Percentiles rank a stretch among this genome's conserved stretches.
Evolutionary conservation across 805 yeast genomes (phyloP).

Genomic region (Zygoascus ofunaensis): DNA sequence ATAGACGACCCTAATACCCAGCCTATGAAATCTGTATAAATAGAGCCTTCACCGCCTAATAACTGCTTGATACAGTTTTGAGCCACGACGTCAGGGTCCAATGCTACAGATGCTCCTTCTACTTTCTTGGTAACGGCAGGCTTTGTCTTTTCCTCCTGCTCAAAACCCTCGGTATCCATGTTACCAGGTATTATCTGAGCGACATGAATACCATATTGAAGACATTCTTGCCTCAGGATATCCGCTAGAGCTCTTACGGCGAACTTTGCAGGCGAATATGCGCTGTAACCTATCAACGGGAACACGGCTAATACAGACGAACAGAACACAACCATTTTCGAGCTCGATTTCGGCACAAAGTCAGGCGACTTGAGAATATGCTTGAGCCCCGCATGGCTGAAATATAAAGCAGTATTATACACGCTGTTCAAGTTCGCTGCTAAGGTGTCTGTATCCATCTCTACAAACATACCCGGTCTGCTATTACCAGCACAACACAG

Average conservation of each 20-base stretch:
- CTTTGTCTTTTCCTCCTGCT: constrained; percentile 71
- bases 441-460: constrained; percentile 50
- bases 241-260: constrained; percentile 72
- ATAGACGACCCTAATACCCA: constrained; percentile 64
- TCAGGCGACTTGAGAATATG: constrained; percentile 18
- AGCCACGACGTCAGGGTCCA: constrained; percentile 59
- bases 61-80: constrained; percentile 47
- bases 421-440: constrained; percentile 55
- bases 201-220: constrained; percentile 58
- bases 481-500: constrained; percentile 86
- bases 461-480: constrained; percentile 66
- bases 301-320: constrained; percentile 77
- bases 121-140: constrained; percentile 74
- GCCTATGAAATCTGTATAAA: constrained; percentile 77
- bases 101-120: constrained; percentile 77
- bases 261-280: constrained; percentile 83
- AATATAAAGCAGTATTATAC: constrained; percentile 62
- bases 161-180: constrained; percentile 80
- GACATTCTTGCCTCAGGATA: constrained; percentile 71
- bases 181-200: constrained; percentile 82
- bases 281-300: constrained; percentile 85
- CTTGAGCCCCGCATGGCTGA: constrained; percentile 51
- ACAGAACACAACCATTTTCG: constrained; percentile 48
- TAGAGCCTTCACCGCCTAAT: constrained; percentile 55
- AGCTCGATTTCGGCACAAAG: neutral